Evolutionary conservation across 192 early-diverging fungal species (phyloP).

Genomic region (Coemansia sp.): DNA sequence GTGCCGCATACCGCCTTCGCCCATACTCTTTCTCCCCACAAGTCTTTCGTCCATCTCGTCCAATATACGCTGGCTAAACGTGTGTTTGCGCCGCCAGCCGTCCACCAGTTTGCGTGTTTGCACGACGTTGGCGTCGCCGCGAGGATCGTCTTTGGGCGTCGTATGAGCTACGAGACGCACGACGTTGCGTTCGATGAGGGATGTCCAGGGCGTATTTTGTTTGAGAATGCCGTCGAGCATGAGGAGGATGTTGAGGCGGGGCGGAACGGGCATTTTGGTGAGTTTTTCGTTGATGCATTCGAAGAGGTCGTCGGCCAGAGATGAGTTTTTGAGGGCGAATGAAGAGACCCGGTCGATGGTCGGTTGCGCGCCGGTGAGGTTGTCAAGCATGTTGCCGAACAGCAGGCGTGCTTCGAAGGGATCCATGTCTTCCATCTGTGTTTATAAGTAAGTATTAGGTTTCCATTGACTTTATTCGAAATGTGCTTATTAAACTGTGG

Average conservation of each 20-base stretch:
- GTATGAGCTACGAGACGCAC: conserved; percentile 26
- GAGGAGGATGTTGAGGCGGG: conserved; percentile 53
- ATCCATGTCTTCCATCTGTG: conserved; percentile 50
- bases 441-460: background rate
- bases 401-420: conserved; percentile 54
- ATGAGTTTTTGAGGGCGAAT: conserved; percentile 46
- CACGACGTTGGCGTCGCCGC: conserved; percentile 48
- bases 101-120: conserved; percentile 36
- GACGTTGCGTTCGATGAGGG: conserved; percentile 38
- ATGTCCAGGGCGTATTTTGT: conserved; percentile 17
- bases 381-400: conserved; percentile 56
- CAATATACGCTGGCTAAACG: conserved; percentile 20
- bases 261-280: conserved; percentile 35
- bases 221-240: conserved; percentile 52
- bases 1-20: conserved; percentile 38
- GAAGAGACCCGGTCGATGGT: conserved; percentile 41
- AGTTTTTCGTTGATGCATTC: conserved; percentile 55
- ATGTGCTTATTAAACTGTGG: too few relatives aligned
- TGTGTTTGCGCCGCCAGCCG: conserved; percentile 30
- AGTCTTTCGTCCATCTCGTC: conserved; percentile 25
- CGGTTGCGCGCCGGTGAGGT: conserved; percentile 47
- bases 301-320: conserved; percentile 46
- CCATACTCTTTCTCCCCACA: conserved; percentile 8
- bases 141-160: conserved; percentile 31
- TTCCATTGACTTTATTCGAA: too few relatives aligned